Conservation (phyloP, 2,329 filamentous ascomycete species). For the Cercospora sp. region DNA sequence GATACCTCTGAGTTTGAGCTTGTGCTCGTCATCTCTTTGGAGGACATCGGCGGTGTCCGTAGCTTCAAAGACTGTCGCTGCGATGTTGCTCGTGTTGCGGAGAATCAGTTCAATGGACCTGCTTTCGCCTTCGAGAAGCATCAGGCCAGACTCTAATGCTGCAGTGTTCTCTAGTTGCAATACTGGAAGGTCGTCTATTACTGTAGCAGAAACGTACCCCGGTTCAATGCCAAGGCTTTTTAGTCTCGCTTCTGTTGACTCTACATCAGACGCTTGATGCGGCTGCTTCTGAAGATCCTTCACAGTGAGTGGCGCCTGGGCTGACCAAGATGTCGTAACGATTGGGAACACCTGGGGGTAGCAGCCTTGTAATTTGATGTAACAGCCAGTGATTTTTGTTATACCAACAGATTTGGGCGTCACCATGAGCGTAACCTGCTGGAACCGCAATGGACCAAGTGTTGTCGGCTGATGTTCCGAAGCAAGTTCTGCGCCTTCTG, state of each 20-base stretch:
- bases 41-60: constrained; percentile 27
- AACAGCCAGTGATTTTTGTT: constrained; percentile 73
- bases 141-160: constrained; percentile 79
- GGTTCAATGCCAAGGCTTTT: constrained; percentile 24
- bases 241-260: constrained; percentile 8
- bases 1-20: constrained; percentile 16
- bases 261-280: background rate
- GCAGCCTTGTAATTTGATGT: constrained; percentile 78
- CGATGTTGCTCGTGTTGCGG: constrained; percentile 72
- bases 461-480: constrained; percentile 64
- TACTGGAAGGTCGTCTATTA: constrained; percentile 77
- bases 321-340: constrained; percentile 73
- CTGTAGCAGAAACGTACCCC: constrained; percentile 50
- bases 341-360: constrained; percentile 81
- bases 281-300: constrained; percentile 51
- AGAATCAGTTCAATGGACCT: constrained; percentile 76
- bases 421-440: constrained; percentile 71
- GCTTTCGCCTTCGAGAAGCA: constrained; percentile 89
- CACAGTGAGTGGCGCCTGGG: constrained; percentile 68
- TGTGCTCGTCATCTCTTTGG: constrained; percentile 19
- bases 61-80: constrained; percentile 66
- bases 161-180: constrained; percentile 74
- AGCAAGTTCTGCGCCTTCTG: constrained; percentile 71
- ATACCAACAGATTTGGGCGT: constrained; percentile 66
- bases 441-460: constrained; percentile 79